These are phyloP conservation scores for Clitoria ternatea DNA, from an alignment of 306 rosid species.

Conservation along the genomic window DNA sequence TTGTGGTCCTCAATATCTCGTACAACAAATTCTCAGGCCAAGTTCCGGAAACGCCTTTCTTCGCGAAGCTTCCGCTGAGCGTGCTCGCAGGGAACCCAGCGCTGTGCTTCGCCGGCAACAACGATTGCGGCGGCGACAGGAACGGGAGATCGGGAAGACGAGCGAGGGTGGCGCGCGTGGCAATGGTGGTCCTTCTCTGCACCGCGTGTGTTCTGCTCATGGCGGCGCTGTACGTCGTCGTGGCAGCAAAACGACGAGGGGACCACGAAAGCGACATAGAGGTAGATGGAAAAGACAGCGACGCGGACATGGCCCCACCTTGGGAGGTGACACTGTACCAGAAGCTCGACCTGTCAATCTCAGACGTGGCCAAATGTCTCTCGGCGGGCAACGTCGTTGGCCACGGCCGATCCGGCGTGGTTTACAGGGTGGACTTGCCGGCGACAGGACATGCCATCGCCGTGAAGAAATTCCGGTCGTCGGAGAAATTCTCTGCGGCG, in stretches of 20 bases:
- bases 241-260: conserved; percentile 42
- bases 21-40: conserved; percentile 72
- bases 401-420: conserved; percentile 84
- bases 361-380: conserved; percentile 59
- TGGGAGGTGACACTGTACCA: conserved; percentile 95
- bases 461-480: conserved; percentile 50
- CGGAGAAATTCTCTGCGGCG: conserved; percentile 66
- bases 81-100: conserved; percentile 68
- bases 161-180: conserved; percentile 63
- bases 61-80: conserved; percentile 67
- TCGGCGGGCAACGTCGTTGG: conserved; percentile 60
- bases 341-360: conserved; percentile 76
- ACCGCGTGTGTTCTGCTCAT: conserved; percentile 64
- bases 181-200: conserved; percentile 70
- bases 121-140: conserved; percentile 33
- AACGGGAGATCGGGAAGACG: conserved; percentile 11
- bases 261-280: conserved; percentile 41
- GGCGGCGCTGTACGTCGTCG: conserved; percentile 67
- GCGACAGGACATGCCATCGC: conserved; percentile 57
- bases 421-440: conserved; percentile 46
- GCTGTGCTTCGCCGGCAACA: conserved; percentile 56
- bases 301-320: conserved; percentile 72
- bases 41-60: conserved; percentile 80
- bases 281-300: conserved; percentile 41
- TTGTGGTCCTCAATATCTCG: conserved; percentile 81